These are phyloP conservation scores for Tephrocybe sp. DNA, from an alignment of 768 basidiomycete genomes.

Conservation along the genomic window DNA sequence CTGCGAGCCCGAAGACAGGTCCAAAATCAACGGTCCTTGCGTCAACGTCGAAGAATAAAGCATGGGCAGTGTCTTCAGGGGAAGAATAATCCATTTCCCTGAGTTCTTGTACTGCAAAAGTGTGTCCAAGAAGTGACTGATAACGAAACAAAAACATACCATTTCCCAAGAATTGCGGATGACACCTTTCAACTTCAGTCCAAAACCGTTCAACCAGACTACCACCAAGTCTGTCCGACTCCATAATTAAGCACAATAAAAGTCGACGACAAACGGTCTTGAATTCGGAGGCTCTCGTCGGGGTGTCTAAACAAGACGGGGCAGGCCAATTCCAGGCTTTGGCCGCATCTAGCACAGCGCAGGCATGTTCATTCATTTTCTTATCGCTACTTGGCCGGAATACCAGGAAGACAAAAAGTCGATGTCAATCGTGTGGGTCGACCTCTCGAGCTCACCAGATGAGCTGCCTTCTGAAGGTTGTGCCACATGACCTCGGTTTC, in stretches of 20 bases:
- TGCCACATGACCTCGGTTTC: neutral
- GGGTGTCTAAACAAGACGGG: constrained; percentile 10
- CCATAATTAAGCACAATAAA: constrained; percentile 16
- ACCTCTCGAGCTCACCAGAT: no score
- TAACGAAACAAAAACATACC: constrained; percentile 6
- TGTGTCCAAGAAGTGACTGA: neutral
- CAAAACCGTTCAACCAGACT: constrained; percentile 16
- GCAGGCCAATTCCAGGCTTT: constrained; percentile 19
- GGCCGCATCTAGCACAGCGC: constrained; percentile 15
- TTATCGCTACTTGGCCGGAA: neutral
- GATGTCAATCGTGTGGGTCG: no score
- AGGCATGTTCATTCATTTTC: constrained; percentile 17
- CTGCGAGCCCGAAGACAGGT: constrained; percentile 14
- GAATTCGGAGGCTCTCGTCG: constrained; percentile 6
- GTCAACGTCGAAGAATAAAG: constrained; percentile 16
- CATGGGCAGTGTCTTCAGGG: constrained; percentile 8
- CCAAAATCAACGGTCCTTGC: constrained; percentile 7
- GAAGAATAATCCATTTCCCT: constrained; percentile 12
- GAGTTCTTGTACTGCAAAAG: constrained; percentile 15
- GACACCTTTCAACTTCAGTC: constrained; percentile 15
- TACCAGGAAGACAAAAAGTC: no score
- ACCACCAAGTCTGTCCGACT: constrained; percentile 18
- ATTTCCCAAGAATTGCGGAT: constrained; percentile 19
- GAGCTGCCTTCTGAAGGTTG: no score
- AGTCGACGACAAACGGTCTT: constrained; percentile 14